phyloP scores from a whole-genome alignment of 2,329 filamentous ascomycete species.

The Clonostachys sp. region DNA sequence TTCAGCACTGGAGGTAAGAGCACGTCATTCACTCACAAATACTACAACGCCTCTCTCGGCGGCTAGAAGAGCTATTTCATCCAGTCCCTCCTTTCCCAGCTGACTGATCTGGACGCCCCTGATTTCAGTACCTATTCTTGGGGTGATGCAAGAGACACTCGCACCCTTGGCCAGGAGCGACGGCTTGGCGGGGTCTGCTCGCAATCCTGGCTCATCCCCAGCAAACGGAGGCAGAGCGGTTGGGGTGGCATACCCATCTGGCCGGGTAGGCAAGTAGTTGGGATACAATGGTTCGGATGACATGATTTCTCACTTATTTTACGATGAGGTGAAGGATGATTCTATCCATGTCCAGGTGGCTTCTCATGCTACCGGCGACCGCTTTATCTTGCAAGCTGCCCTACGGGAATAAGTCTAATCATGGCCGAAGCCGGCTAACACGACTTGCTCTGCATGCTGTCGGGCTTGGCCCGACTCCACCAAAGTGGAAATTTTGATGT shows the following conservation, averaged over 20 bases:
- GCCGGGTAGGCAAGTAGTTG: slow-evolving; percentile 21
- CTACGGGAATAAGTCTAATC: too few species aligned
- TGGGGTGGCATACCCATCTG: slow-evolving; percentile 18
- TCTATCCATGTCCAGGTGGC: too few species aligned
- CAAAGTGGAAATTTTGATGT: too few species aligned
- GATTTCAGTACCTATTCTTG: slow-evolving; percentile 18
- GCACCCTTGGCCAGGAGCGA: slow-evolving; percentile 10
- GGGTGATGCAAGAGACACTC: slow-evolving; percentile 11
- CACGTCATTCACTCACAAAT: slow-evolving; percentile 12
- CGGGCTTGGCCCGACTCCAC: too few species aligned
- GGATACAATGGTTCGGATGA: slow-evolving; percentile 20
- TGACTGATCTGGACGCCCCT: slow-evolving; percentile 18
- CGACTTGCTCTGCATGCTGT: too few species aligned
- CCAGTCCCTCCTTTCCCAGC: slow-evolving; percentile 13
- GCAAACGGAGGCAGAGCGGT: slow-evolving; percentile 16
- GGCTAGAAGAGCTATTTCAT: slow-evolving; percentile 20
- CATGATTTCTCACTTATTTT: slow-evolving; percentile 4
- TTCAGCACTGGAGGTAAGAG: not conserved
- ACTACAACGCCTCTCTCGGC: slow-evolving; percentile 21
- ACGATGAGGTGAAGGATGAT: not conserved
- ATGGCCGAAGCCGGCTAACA: too few species aligned
- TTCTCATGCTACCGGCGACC: too few species aligned
- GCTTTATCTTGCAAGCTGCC: too few species aligned
- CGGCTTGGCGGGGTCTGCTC: slow-evolving; percentile 17
- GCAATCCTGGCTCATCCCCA: slow-evolving; percentile 18